These are phyloP conservation scores for Cladosporium halotolerans DNA, from an alignment of 2,329 filamentous ascomycete species.

Conservation along the genomic window DNA sequence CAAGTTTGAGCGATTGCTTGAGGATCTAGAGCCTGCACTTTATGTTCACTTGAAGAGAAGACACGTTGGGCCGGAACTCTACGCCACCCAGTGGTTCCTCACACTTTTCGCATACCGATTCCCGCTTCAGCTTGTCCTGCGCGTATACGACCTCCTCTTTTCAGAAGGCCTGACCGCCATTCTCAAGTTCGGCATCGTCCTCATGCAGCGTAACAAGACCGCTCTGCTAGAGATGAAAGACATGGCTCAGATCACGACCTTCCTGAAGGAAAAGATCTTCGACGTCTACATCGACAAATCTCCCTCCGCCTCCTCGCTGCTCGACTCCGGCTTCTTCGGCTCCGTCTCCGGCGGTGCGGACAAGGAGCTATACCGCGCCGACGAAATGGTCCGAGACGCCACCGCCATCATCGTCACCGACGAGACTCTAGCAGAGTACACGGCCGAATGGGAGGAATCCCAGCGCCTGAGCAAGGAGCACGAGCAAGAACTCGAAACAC, in stretches of 20 bases:
- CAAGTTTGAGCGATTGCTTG: constrained; percentile 87
- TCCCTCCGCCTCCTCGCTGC: constrained; percentile 83
- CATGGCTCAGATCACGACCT: constrained; percentile 81
- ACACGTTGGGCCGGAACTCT: constrained; percentile 83
- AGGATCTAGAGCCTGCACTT: constrained; percentile 87
- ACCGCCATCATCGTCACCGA: constrained; percentile 80
- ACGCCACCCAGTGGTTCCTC: constrained; percentile 98
- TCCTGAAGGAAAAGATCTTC: constrained; percentile 89
- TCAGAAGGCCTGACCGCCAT: constrained; percentile 86
- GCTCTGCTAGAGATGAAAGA: constrained; percentile 78
- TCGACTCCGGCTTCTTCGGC: constrained; percentile 96
- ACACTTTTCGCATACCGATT: constrained; percentile 98
- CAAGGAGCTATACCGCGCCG: constrained; percentile 92
- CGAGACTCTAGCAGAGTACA: constrained; percentile 74
- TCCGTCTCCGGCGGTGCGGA: constrained; percentile 82
- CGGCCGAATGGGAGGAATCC: constrained; percentile 86
- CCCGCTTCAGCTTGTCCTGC: constrained; percentile 87
- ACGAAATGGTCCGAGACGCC: constrained; percentile 87
- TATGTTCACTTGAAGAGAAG: constrained; percentile 89
- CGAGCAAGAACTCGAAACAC: constrained; percentile 70
- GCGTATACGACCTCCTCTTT: constrained; percentile 92
- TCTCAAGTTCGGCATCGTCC: constrained; percentile 84
- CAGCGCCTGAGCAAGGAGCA: constrained; percentile 73
- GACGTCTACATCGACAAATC: constrained; percentile 95
- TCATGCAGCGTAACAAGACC: constrained; percentile 90